Base-by-base conservation (phyloP, 805 yeast species). In the Hanseniaspora taiwanica region DNA sequence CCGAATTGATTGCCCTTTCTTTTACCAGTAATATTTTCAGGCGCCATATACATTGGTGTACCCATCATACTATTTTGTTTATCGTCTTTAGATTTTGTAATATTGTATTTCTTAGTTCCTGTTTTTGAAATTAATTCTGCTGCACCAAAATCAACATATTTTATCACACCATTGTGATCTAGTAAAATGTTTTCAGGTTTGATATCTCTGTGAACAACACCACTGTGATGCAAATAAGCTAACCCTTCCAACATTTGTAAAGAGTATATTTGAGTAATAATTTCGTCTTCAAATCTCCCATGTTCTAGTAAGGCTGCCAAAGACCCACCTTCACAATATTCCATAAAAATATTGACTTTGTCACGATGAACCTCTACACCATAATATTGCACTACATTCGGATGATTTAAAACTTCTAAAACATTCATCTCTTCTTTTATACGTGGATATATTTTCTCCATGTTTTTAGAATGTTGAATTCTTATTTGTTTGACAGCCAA, bases 31-130 rank as follows among this genome's bases (percentile, higher is more conserved):
- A 91, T 84, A 0, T 84, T 82, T 53, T 91, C 98, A 0, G 98
- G 98, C 0, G 97, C 85, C 97, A 91, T 89, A 62, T 91, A 91
- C 96, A 89, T 91, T 13, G 97, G 97, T 0, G 98, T 91, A 31
- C 98, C 98, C 2, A 94, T 56, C 67, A 64, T 56, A 44, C 62
- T 55, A 45, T 63, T 41, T 45, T 49, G 46, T 49, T 45, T 32
- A 53, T 59, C 43, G 37, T 38, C 44, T 2, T 50, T 42, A n/a
- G 45, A 44, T 12, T 39, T 48, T n/a, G 42, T 33, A 24, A 46
- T 32, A 10, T 42, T 40, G 37, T 56, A 48, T 27, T 62, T 54
- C 14, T 74, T 77, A 5, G 78, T 60, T 6, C 63, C 58, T 33
- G 60, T 72, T 39, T 74, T 74, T 1, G 83, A 83, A 46, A 78